Evolutionary conservation across 164 flowering plant genomes (phyloP).

Genomic region (Dillenia suffruticosa): DNA sequence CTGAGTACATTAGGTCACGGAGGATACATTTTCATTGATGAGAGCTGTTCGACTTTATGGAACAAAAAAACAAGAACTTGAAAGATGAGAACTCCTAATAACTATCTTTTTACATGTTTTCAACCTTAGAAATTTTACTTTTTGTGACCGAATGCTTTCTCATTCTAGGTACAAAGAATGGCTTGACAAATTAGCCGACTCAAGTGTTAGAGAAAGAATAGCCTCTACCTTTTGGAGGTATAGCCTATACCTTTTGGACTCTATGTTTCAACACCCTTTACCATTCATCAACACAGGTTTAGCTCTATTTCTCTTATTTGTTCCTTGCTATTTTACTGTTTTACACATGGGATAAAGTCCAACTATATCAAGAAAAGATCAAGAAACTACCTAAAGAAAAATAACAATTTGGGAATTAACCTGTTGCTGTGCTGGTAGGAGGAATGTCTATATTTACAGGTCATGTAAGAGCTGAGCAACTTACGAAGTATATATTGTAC

Average conservation of each 20-base stretch:
- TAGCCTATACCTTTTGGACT: constrained; percentile 41
- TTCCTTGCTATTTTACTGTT: too few species aligned
- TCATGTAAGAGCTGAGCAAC: constrained; percentile 80
- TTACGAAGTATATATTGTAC: constrained; percentile 85
- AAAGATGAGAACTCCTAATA: constrained; percentile 41
- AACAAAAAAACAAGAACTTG: constrained; percentile 71
- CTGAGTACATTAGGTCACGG: constrained; percentile 55
- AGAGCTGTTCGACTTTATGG: constrained; percentile 94
- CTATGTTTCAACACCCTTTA: constrained; percentile 72
- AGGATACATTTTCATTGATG: constrained; percentile 88
- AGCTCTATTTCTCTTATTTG: too few species aligned
- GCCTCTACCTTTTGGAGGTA: constrained; percentile 44
- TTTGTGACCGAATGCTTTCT: not conserved
- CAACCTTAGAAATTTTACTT: not conserved
- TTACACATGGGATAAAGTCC: too few species aligned
- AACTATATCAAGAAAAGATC: too few species aligned
- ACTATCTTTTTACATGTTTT: too few species aligned
- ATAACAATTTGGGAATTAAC: too few species aligned
- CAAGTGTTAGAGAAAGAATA: constrained; percentile 81
- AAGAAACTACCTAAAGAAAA: too few species aligned
- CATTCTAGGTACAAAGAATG: constrained; percentile 51
- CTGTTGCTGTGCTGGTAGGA: constrained; percentile 73
- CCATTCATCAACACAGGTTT: constrained; percentile 85
- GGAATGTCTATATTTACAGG: constrained; percentile 77
- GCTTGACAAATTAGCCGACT: constrained; percentile 75